phyloP scores from a whole-genome alignment of 441 rosid species.

The Flueggea neowawraea region DNA sequence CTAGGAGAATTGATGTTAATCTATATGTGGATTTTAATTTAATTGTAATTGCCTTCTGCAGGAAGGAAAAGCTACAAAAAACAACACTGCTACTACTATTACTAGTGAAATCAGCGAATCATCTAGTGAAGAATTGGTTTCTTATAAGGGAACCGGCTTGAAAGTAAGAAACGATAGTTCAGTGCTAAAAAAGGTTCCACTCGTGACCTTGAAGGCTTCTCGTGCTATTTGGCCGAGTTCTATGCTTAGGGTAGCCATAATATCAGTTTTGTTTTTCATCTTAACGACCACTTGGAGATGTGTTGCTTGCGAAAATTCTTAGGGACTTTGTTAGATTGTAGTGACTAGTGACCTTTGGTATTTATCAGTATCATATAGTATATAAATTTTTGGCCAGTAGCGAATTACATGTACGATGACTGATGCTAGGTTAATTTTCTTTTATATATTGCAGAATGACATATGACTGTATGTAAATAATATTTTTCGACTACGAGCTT shows the following conservation, averaged over 20 bases:
- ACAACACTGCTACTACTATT: conserved; percentile 4
- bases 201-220: conserved; percentile 15
- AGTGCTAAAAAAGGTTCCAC: conserved; percentile 21
- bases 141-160: neutral
- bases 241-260: conserved; percentile 29
- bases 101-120: conserved; percentile 7
- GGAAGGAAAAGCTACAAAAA: conserved; percentile 16
- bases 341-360: neutral
- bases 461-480: too few relatives aligned
- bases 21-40: conserved; percentile 14
- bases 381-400: neutral
- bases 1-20: conserved; percentile 6
- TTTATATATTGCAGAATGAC: conserved; percentile 1
- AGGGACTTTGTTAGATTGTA: neutral
- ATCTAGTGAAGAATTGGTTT: conserved; percentile 10
- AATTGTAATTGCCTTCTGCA: conserved; percentile 25
- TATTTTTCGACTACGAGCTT: too few relatives aligned
- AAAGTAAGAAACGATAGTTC: conserved; percentile 17
- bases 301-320: conserved; percentile 10
- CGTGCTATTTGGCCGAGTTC: conserved; percentile 12
- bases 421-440: neutral
- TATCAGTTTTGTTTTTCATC: conserved; percentile 32
- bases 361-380: neutral
- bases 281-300: conserved; percentile 26
- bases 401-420: neutral